Conservation (phyloP, 169 alveolate species). For the Condylostoma magnum region DNA sequence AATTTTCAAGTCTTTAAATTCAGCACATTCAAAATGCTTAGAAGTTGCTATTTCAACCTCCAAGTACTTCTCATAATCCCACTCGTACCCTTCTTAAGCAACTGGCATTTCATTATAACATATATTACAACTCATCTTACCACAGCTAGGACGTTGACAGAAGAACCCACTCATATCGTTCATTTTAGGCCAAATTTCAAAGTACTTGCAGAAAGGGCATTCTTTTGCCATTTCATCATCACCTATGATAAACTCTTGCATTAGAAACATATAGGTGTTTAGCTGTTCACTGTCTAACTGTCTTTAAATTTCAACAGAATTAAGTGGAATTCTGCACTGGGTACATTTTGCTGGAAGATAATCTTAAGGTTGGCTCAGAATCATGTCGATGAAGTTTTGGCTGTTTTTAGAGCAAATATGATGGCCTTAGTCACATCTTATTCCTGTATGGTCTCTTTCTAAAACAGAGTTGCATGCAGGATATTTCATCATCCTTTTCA, state of each 20-base stretch:
- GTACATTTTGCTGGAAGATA: slow-evolving; percentile 23
- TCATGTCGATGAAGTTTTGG: background rate
- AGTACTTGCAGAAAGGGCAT: slow-evolving; percentile 37
- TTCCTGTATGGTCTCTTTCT: slow-evolving; percentile 22
- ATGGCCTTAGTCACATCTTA: slow-evolving; percentile 18
- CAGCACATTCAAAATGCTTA: background rate
- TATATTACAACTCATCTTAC: background rate
- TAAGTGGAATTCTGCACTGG: background rate
- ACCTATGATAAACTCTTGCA: background rate
- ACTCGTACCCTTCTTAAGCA: slow-evolving; percentile 7
- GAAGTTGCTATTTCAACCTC: background rate
- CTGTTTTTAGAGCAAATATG: slow-evolving; percentile 19
- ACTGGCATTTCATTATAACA: slow-evolving; percentile 3
- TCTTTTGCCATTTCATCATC: background rate
- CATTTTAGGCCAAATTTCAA: slow-evolving; percentile 24
- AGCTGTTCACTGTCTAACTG: background rate
- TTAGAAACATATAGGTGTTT: background rate
- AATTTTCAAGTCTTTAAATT: background rate
- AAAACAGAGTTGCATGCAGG: background rate
- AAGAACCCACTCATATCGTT: slow-evolving; percentile 8
- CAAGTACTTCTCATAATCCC: slow-evolving; percentile 3
- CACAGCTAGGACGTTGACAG: slow-evolving; percentile 11
- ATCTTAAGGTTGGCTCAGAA: slow-evolving; percentile 16
- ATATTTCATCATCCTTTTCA: background rate
- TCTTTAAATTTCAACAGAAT: background rate